Percentiles rank a stretch among this genome's conserved stretches.
These are phyloP conservation scores for Biscogniauxia marginata DNA, from an alignment of 2,329 filamentous ascomycete genomes.

Conservation along the genomic window DNA sequence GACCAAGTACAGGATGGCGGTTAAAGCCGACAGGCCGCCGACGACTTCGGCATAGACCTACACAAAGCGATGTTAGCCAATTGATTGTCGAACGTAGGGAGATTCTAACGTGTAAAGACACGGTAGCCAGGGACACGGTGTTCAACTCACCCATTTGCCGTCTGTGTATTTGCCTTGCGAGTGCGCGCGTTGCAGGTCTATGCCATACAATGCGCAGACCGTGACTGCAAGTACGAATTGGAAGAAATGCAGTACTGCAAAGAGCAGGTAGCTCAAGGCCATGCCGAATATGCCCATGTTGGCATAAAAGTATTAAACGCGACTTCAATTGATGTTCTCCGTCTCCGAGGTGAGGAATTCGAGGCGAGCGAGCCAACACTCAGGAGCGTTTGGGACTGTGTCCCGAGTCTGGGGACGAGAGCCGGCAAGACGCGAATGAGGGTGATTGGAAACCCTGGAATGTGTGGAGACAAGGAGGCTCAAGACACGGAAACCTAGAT, in stretches of 20 bases:
- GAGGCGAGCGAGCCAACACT: background rate
- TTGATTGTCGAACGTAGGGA: too few species aligned
- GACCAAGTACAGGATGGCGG: conserved; percentile 63
- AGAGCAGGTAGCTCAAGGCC: conserved; percentile 50
- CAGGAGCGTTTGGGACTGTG: background rate
- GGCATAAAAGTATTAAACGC: conserved; percentile 4
- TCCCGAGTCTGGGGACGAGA: too few species aligned
- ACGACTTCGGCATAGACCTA: conserved; percentile 72
- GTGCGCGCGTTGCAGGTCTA: conserved; percentile 59
- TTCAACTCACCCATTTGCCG: conserved; percentile 65
- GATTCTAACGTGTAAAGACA: conserved; percentile 3
- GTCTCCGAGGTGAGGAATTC: background rate
- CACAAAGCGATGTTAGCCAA: conserved; percentile 2
- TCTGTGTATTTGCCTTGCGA: conserved; percentile 52
- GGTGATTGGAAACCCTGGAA: background rate
- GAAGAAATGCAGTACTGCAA: conserved; percentile 65
- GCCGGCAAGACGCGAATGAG: too few species aligned
- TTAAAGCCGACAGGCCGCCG: conserved; percentile 63
- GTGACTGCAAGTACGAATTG: conserved; percentile 76
- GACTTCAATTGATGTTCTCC: background rate
- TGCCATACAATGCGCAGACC: conserved; percentile 75
- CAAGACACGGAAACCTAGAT: too few species aligned
- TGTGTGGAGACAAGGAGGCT: background rate
- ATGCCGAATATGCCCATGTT: conserved; percentile 47
- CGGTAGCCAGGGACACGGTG: background rate